Percentiles rank a stretch among this genome's conserved stretches.
phyloP scores from a whole-genome alignment of 352 stramenopile species.

The Halophytophthora batemanensis region DNA sequence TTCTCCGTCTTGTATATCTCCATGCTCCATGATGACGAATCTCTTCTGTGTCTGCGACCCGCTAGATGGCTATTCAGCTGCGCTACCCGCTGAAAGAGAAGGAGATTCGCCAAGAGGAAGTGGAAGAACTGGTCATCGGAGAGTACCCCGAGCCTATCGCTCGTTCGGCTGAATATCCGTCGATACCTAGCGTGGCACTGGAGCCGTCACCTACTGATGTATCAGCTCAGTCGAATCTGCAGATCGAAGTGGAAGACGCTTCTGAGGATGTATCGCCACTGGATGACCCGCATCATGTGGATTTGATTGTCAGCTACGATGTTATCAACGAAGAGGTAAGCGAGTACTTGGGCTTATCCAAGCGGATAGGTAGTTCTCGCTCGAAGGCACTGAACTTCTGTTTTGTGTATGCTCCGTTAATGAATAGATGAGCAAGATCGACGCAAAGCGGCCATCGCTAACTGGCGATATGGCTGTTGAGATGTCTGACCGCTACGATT shows the following conservation, averaged over 20 bases:
- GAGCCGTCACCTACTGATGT: slow-evolving; percentile 3
- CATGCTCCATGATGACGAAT: slow-evolving; percentile 3
- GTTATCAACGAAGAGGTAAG: slow-evolving; percentile 82
- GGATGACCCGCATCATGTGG: slow-evolving; percentile 55
- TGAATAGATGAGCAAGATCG: slow-evolving; percentile 60
- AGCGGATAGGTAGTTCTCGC: not conserved
- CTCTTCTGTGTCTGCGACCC: not conserved
- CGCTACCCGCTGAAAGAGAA: slow-evolving; percentile 61
- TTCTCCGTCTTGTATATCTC: not conserved
- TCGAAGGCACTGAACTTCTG: not conserved
- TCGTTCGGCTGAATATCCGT: slow-evolving; percentile 1
- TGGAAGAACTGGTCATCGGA: slow-evolving; percentile 53
- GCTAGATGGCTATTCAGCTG: slow-evolving; percentile 56
- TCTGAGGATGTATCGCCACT: not conserved
- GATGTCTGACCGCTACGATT: slow-evolving; percentile 57
- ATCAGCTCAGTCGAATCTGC: not conserved
- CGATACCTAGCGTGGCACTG: slow-evolving; percentile 15
- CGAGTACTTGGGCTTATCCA: not conserved
- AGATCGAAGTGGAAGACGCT: not conserved
- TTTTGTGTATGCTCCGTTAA: not conserved
- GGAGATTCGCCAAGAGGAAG: slow-evolving; percentile 37
- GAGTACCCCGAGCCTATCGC: slow-evolving; percentile 38
- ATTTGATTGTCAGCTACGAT: slow-evolving; percentile 83
- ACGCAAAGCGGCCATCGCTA: slow-evolving; percentile 42
- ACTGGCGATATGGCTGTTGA: slow-evolving; percentile 31